Conservation (phyloP, 495 filamentous ascomycete species). For the Xylaria venustula region DNA sequence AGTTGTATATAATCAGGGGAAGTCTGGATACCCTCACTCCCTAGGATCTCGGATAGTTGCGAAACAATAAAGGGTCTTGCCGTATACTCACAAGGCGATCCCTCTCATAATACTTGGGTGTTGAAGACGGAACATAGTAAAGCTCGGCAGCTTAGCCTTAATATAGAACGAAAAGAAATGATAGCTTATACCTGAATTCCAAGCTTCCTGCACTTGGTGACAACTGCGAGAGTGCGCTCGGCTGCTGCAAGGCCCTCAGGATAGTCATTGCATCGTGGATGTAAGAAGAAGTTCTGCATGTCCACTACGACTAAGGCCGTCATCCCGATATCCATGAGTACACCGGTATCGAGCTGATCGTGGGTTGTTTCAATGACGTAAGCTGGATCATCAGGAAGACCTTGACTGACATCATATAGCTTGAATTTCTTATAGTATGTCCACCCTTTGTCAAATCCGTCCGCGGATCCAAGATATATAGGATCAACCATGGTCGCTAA, state of each 20-base stretch:
- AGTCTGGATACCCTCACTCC: too few relatives aligned
- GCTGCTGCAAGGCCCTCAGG: constrained; percentile 34
- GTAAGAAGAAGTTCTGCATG: constrained; percentile 55
- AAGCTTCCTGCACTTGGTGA: constrained; percentile 36
- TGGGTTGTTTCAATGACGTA: background rate
- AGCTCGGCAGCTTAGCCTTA: background rate
- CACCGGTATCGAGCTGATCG: too few relatives aligned
- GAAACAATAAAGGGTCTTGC: too few relatives aligned
- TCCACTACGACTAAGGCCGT: background rate
- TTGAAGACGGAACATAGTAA: background rate
- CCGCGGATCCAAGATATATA: background rate
- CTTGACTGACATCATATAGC: background rate
- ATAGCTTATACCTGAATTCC: constrained; percentile 41
- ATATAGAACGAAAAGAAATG: background rate
- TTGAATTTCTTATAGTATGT: background rate
- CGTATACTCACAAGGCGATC: too few relatives aligned
- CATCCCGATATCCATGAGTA: too few relatives aligned
- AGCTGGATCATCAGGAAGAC: background rate
- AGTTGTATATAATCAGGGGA: too few relatives aligned
- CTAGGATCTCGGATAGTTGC: too few relatives aligned
- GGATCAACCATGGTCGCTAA: too few relatives aligned
- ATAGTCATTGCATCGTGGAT: constrained; percentile 33
- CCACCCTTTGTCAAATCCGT: background rate
- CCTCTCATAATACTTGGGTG: background rate
- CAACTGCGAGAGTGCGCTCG: constrained; percentile 31